phyloP scores from a whole-genome alignment of 2,329 filamentous ascomycete genomes.

The Aspergillus transmontanensis region DNA sequence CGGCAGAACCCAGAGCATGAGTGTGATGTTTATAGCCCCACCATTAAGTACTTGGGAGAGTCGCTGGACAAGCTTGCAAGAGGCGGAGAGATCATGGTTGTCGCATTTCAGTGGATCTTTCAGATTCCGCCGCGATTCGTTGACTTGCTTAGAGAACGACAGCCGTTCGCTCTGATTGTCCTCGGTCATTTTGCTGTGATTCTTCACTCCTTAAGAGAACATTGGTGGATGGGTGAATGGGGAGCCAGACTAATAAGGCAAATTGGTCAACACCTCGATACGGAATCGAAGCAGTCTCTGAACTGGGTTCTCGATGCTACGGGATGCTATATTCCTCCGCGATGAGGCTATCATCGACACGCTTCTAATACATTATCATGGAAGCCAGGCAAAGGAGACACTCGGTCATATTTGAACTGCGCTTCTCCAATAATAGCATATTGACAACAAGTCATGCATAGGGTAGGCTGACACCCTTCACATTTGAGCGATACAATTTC shows the following conservation, averaged over 20 bases:
- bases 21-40: slow-evolving; percentile 26
- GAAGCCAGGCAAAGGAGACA: neutral
- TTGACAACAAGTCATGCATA: neutral
- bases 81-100: slow-evolving; percentile 32
- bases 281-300: slow-evolving; percentile 31
- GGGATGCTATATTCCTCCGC: slow-evolving; percentile 28
- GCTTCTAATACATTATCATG: neutral
- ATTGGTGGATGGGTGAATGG: slow-evolving; percentile 73
- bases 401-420: too few relatives aligned
- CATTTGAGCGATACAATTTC: neutral
- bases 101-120: slow-evolving; percentile 60
- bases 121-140: slow-evolving; percentile 63
- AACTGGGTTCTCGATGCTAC: slow-evolving; percentile 39
- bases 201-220: slow-evolving; percentile 61
- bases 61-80: slow-evolving; percentile 32
- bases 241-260: slow-evolving; percentile 67
- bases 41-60: slow-evolving; percentile 30
- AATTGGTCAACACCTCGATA: slow-evolving; percentile 41
- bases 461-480: neutral
- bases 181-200: slow-evolving; percentile 49
- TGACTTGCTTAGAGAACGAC: slow-evolving; percentile 43
- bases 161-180: slow-evolving; percentile 46
- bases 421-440: neutral
- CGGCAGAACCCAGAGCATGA: slow-evolving; percentile 27
- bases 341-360: slow-evolving; percentile 7